phyloP scores from a whole-genome alignment of 192 early-diverging fungal genomes.

The Paraglomus brasilianum region DNA sequence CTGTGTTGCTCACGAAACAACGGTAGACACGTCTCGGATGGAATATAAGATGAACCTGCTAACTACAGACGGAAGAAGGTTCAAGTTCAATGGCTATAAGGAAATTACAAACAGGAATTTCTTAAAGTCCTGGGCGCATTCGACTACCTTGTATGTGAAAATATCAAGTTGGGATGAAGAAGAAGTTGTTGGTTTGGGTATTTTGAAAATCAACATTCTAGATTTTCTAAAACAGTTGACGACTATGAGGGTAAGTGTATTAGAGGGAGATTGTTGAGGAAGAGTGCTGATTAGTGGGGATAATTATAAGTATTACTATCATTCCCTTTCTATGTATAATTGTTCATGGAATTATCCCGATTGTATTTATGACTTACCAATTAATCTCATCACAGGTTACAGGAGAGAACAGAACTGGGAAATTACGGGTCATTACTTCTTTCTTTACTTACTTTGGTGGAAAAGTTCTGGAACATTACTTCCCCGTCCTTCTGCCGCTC shows the following conservation, averaged over 20 bases:
- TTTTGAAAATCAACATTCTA: conserved; percentile 34
- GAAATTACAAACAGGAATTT: conserved; percentile 32
- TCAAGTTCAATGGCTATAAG: conserved; percentile 38
- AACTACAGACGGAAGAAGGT: conserved; percentile 33
- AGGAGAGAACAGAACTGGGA: no score
- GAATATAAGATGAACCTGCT: conserved; percentile 37
- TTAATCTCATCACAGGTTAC: no score
- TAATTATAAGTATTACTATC: no score
- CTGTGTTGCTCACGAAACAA: conserved; percentile 34
- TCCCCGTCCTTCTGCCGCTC: conserved; percentile 39
- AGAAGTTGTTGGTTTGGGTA: conserved; percentile 40
- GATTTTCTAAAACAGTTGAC: conserved; percentile 38
- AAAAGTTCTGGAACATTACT: conserved; percentile 30
- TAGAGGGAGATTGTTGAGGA: no score
- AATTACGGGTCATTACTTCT: no score
- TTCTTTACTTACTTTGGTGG: conserved; percentile 29
- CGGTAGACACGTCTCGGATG: conserved; percentile 35
- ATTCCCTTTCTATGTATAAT: no score
- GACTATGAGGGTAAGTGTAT: conserved; percentile 32
- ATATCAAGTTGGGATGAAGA: conserved; percentile 29
- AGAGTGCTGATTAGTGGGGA: no score
- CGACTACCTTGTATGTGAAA: conserved; percentile 35
- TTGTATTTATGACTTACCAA: no score
- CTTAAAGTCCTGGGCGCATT: conserved; percentile 40
- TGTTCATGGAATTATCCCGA: no score